phyloP scores from a whole-genome alignment of 192 early-diverging fungal genomes.

The Rhizophagus prolifer region DNA sequence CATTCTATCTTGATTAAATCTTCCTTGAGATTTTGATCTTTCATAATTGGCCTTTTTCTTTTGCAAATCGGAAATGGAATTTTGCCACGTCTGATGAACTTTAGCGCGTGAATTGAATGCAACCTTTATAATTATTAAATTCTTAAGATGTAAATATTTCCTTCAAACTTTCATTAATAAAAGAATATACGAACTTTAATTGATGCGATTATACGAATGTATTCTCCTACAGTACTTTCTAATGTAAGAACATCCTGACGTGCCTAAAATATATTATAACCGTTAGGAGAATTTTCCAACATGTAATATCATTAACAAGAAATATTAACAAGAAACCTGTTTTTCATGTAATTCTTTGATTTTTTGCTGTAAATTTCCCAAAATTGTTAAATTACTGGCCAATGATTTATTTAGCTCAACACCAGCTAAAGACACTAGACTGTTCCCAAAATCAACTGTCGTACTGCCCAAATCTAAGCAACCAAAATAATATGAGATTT shows the following conservation, averaged over 20 bases:
- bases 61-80: slow-evolving; percentile 64
- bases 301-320: no score
- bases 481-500: not conserved
- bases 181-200: slow-evolving; percentile 54
- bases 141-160: not conserved
- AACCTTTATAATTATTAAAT: slow-evolving; percentile 42
- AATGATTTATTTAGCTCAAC: slow-evolving; percentile 71
- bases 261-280: slow-evolving; percentile 37
- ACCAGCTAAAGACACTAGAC: slow-evolving; percentile 68
- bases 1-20: slow-evolving; percentile 49
- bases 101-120: slow-evolving; percentile 76
- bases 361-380: slow-evolving; percentile 79
- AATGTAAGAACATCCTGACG: slow-evolving; percentile 72
- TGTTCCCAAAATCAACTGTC: slow-evolving; percentile 78
- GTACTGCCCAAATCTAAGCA: slow-evolving; percentile 62
- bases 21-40: slow-evolving; percentile 51
- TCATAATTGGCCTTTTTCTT: slow-evolving; percentile 69
- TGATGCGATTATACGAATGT: slow-evolving; percentile 82
- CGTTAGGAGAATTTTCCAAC: not conserved
- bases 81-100: slow-evolving; percentile 68
- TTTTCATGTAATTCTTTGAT: slow-evolving; percentile 76
- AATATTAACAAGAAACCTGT: slow-evolving; percentile 50
- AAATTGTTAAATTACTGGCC: slow-evolving; percentile 61
- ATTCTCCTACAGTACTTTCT: slow-evolving; percentile 83
- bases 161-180: not conserved